Evolutionary conservation across 2,329 filamentous ascomycete species (phyloP).

Genomic region (Sporothrix protearum): DNA sequence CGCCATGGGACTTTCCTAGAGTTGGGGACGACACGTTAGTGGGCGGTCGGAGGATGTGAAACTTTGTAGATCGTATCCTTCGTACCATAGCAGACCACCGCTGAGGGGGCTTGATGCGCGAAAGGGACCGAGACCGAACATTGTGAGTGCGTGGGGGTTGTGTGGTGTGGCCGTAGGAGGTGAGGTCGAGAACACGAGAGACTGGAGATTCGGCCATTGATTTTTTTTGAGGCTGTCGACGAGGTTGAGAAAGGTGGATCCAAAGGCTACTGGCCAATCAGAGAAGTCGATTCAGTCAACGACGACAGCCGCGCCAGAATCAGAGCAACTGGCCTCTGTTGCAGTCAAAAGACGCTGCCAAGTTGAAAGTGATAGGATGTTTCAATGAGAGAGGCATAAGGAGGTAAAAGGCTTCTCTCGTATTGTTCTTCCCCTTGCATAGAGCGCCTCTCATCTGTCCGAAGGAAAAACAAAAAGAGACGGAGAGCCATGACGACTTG

Average conservation of each 20-base stretch:
- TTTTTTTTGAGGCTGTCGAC: slow-evolving; percentile 20
- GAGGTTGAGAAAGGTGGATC: background rate
- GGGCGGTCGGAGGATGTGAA: background rate
- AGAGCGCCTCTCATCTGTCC: too few relatives aligned
- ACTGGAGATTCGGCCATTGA: background rate
- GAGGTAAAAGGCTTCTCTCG: background rate
- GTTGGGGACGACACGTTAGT: background rate
- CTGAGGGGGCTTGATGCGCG: slow-evolving; percentile 72
- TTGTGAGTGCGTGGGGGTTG: slow-evolving; percentile 40
- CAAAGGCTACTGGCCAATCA: slow-evolving; percentile 15
- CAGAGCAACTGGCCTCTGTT: background rate
- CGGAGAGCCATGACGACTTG: too few relatives aligned
- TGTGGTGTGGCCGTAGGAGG: slow-evolving; percentile 5
- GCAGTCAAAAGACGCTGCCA: background rate
- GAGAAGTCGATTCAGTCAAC: background rate
- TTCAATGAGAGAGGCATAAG: too few relatives aligned
- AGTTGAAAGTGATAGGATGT: background rate
- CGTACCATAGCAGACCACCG: slow-evolving; percentile 78
- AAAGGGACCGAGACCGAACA: slow-evolving; percentile 83
- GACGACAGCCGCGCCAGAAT: background rate
- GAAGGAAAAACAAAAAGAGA: background rate
- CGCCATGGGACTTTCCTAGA: slow-evolving; percentile 92
- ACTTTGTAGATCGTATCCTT: background rate
- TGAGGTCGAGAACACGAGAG: background rate
- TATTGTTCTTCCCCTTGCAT: too few relatives aligned